Evolutionary conservation across 495 filamentous ascomycete species (phyloP).

Genomic region (Penicillium arizonense): DNA sequence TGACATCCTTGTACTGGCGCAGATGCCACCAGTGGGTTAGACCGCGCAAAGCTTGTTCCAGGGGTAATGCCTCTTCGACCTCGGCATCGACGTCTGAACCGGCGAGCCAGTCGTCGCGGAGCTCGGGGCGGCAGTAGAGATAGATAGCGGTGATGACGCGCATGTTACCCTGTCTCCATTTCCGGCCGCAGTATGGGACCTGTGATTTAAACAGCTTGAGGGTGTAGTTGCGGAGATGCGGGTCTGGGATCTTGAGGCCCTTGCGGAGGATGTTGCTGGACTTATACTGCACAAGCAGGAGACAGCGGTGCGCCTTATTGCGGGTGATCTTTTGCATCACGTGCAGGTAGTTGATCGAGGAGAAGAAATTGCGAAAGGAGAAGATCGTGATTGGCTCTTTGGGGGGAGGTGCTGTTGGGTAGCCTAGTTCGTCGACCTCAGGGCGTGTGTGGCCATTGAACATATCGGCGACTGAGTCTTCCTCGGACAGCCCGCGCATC

Average conservation of each 20-base stretch:
- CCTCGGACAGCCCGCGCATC: conserved; percentile 27
- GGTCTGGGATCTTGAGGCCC: conserved; percentile 85
- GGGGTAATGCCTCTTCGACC: conserved; percentile 85
- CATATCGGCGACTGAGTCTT: conserved; percentile 34
- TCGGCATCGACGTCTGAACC: conserved; percentile 89
- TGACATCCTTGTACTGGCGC: conserved; percentile 72
- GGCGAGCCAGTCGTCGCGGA: conserved; percentile 93
- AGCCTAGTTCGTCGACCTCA: conserved; percentile 86
- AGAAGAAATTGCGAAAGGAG: conserved; percentile 92
- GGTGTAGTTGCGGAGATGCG: conserved; percentile 83
- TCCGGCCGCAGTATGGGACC: conserved; percentile 94
- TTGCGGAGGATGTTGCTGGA: conserved; percentile 85
- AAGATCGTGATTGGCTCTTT: conserved; percentile 83
- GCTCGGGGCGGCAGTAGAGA: conserved; percentile 84
- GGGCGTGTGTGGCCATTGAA: conserved; percentile 52
- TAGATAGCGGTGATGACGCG: conserved; percentile 97
- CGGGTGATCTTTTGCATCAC: conserved; percentile 97
- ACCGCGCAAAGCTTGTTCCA: conserved; percentile 83
- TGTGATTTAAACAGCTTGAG: conserved; percentile 98
- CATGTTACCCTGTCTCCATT: conserved; percentile 98
- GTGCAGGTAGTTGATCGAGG: conserved; percentile 87
- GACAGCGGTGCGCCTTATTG: conserved; percentile 86
- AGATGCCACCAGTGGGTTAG: conserved; percentile 93
- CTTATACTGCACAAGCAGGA: conserved; percentile 93
- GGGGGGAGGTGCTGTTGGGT: conserved; percentile 61